phyloP scores from a whole-genome alignment of 108 stramenopile genomes.

The Cyclotella kingstonii region DNA sequence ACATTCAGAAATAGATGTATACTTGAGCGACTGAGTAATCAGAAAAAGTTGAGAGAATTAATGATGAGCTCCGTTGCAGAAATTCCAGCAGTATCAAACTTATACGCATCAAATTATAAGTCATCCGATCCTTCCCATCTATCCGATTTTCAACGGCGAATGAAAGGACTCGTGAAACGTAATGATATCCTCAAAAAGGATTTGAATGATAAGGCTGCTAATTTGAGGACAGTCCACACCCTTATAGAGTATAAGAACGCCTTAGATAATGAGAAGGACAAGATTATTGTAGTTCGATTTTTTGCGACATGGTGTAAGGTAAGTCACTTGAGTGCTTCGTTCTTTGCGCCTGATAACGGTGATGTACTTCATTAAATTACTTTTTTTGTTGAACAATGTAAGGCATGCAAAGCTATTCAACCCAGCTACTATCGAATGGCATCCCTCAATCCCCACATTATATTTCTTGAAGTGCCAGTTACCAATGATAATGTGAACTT shows the following conservation, averaged over 20 bases:
- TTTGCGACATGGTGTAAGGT: slow-evolving; percentile 74
- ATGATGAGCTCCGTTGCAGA: slow-evolving; percentile 25
- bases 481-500: slow-evolving; percentile 63
- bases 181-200: slow-evolving; percentile 8
- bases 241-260: slow-evolving; percentile 61
- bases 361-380: background rate
- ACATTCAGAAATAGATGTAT: no score
- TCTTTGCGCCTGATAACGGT: background rate
- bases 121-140: slow-evolving; percentile 3
- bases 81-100: slow-evolving; percentile 4
- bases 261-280: slow-evolving; percentile 41
- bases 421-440: slow-evolving; percentile 60
- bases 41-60: no score
- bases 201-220: slow-evolving; percentile 22
- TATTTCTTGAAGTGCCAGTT: slow-evolving; percentile 74
- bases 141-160: slow-evolving; percentile 31
- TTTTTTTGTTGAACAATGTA: background rate
- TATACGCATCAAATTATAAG: background rate
- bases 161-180: slow-evolving; percentile 29
- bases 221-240: slow-evolving; percentile 47
- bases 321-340: slow-evolving; percentile 9
- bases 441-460: slow-evolving; percentile 36
- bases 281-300: slow-evolving; percentile 64
- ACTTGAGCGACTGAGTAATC: no score
- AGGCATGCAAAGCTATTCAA: slow-evolving; percentile 70